Evolutionary conservation across 169 alveolate genomes (phyloP).

Genomic region (Hepatocystis sp.): DNA sequence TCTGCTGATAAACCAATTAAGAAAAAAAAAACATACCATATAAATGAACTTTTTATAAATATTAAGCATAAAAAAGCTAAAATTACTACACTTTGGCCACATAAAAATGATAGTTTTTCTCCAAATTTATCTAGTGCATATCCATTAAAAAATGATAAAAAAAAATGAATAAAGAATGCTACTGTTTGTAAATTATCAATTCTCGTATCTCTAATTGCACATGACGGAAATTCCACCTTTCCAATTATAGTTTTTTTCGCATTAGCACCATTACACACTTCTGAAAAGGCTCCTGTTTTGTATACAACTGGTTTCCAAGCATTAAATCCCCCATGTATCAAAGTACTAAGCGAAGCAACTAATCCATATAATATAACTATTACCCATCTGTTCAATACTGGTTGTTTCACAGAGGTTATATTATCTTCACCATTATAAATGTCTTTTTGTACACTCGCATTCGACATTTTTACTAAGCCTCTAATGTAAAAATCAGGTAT

Average conservation of each 20-base stretch:
- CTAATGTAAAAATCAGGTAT: too few relatives aligned
- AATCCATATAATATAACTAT: constrained; percentile 21
- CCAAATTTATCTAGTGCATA: constrained; percentile 62
- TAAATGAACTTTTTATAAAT: constrained; percentile 16
- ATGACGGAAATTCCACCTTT: constrained; percentile 11
- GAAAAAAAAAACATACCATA: constrained; percentile 56
- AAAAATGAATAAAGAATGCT: constrained; percentile 67
- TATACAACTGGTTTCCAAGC: constrained; percentile 72
- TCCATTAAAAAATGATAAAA: constrained; percentile 63
- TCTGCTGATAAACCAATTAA: constrained; percentile 71
- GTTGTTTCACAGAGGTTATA: too few relatives aligned
- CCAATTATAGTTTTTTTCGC: constrained; percentile 24
- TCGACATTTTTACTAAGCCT: too few relatives aligned
- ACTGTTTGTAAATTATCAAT: constrained; percentile 56
- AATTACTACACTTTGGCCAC: constrained; percentile 44
- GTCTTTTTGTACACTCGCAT: too few relatives aligned
- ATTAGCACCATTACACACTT: constrained; percentile 30
- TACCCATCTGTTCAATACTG: constrained; percentile 32
- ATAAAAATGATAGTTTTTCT: constrained; percentile 41
- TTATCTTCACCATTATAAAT: too few relatives aligned
- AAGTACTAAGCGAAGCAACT: constrained; percentile 26
- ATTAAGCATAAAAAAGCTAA: constrained; percentile 30
- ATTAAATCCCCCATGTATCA: constrained; percentile 67
- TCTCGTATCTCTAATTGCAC: constrained; percentile 71
- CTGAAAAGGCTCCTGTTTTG: constrained; percentile 66